phyloP scores from a whole-genome alignment of 257 asterid species.

The Eustoma russellianum region DNA sequence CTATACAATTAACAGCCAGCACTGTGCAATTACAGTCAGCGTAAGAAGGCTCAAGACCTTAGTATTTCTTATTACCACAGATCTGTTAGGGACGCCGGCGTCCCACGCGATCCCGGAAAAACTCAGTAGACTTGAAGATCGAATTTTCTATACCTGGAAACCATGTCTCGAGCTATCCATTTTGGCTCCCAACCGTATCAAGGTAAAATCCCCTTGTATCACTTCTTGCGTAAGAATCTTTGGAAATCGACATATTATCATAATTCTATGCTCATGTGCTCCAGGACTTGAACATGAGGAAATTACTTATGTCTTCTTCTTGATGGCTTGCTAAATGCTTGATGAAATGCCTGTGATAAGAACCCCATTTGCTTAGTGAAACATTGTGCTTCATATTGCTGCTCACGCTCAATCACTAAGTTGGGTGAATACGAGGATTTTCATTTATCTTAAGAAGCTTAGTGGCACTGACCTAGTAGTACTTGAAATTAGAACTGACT shows the following conservation, averaged over 20 bases:
- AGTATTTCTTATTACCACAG: too few species aligned
- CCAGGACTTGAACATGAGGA: neutral
- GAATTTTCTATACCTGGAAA: neutral
- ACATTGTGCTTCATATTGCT: neutral
- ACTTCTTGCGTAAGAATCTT: neutral
- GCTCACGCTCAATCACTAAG: too few species aligned
- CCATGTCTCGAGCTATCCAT: slow-evolving; percentile 10
- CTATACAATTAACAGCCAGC: too few species aligned
- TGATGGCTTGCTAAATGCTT: neutral
- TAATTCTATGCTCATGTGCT: neutral
- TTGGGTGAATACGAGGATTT: neutral
- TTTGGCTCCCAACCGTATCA: slow-evolving; percentile 5
- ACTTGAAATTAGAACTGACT: neutral
- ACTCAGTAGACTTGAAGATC: neutral
- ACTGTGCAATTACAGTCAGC: too few species aligned
- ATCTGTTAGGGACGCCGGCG: neutral
- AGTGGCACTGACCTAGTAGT: neutral
- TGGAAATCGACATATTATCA: neutral
- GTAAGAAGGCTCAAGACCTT: too few species aligned
- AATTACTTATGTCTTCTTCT: neutral
- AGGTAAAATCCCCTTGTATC: neutral
- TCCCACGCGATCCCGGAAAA: neutral
- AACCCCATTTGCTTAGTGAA: too few species aligned
- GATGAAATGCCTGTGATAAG: slow-evolving; percentile 7
- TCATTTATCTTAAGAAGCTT: neutral